Percentiles rank a stretch among this genome's conserved stretches.
phyloP scores from a whole-genome alignment of 2,329 filamentous ascomycete species.

The Grosmannia penicillata region DNA sequence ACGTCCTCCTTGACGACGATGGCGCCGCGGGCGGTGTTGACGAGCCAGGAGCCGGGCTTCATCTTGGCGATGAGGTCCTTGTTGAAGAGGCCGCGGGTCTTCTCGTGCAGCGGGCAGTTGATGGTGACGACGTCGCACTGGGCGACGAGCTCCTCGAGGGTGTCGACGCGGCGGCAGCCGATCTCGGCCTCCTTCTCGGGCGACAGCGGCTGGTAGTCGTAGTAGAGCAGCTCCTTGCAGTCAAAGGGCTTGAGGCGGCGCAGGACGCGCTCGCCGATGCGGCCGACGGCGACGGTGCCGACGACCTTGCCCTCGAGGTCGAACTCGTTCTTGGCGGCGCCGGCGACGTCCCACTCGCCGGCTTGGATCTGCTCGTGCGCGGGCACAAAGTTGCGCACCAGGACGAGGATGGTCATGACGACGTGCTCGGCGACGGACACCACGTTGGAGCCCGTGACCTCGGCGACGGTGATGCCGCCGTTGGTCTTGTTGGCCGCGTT shows the following conservation, averaged over 20 bases:
- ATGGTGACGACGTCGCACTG: constrained; percentile 98
- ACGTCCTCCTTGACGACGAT: constrained; percentile 99
- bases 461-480: constrained; percentile 89
- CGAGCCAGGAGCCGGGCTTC: constrained; percentile 94
- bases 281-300: constrained; percentile 91
- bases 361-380: constrained; percentile 83
- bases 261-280: constrained; percentile 95
- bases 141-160: constrained; percentile 80
- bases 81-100: constrained; percentile 93
- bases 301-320: constrained; percentile 97
- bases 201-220: constrained; percentile 90
- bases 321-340: constrained; percentile 94
- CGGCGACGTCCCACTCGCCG: constrained; percentile 93
- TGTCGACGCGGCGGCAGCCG: constrained; percentile 77
- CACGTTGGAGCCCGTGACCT: constrained; percentile 96
- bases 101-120: constrained; percentile 98
- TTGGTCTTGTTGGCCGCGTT: constrained; percentile 97
- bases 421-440: constrained; percentile 98
- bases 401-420: constrained; percentile 92
- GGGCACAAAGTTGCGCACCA: constrained; percentile 97
- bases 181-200: constrained; percentile 88
- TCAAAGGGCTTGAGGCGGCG: constrained; percentile 93
- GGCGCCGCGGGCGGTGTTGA: constrained; percentile 97
- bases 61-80: constrained; percentile 95
- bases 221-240: constrained; percentile 99